Base-by-base conservation (phyloP, 2,329 filamentous ascomycete species). In the Byssoonygena ceratinophila region DNA sequence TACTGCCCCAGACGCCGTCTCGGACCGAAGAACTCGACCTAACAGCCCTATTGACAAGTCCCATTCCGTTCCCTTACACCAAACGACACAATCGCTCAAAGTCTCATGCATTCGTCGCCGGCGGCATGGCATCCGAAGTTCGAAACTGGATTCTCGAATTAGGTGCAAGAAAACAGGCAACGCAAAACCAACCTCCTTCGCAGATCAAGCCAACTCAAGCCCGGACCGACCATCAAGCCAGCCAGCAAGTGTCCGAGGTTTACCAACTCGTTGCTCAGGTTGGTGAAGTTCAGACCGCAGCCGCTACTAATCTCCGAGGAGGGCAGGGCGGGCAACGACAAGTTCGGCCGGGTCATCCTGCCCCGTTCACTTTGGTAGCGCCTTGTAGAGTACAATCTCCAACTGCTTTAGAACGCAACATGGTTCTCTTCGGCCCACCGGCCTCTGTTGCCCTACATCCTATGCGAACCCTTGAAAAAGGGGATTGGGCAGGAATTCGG, bases 121-220 rank as follows among this genome's bases (percentile, higher is more conserved):
- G 65, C 4, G 69, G 69, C 4, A 68, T 71, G 65, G 68, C 69
- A 6, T 61, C 68, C 0, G 62, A 69, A 47, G 64, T 70, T 25
- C 68, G 68, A n/a, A 63, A 64, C 51, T 72, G 69, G 69, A 60
- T 72, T 8, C 51, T 71, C 4, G 69, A 72, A 47, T 63, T 62
- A 53, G 67, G 64, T 8, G 56, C 64, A 1, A 68, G 63, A 51
- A 53, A 52, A n/a, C 53, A 54, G 37, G 45, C 34, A 9, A 27
- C 48, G 23, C 54, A 52, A 20, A 25, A n/a, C 18, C 48, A 36
- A n/a, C 34, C 32, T 36, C n/a, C 46, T 27, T 27, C 49, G 36
- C 41, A 44, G 16, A 3, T 23, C 14, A 18, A 11, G 2, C 25
- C 34, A 23, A 45, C 25, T 8, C 51, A 32, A 12, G 5, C 27